Evolutionary conservation across 345 rosid species (phyloP).

Genomic region (Salix arbutifolia): DNA sequence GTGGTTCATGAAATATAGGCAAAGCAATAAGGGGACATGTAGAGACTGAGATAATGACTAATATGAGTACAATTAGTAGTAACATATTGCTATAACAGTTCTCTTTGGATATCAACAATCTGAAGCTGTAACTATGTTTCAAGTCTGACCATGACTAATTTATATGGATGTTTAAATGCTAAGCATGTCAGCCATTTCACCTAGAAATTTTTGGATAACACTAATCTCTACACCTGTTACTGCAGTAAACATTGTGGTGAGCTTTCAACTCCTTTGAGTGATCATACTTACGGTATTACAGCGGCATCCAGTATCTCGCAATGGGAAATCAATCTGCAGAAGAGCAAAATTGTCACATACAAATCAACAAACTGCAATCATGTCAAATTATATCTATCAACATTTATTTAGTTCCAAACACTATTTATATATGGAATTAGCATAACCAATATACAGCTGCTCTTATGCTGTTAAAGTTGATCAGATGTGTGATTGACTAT

Average conservation of each 20-base stretch:
- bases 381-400: too few relatives aligned
- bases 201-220: not conserved
- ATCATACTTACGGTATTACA: constrained; percentile 53
- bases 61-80: too few relatives aligned
- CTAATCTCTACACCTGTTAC: not conserved
- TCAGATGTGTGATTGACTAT: too few relatives aligned
- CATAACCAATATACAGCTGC: too few relatives aligned
- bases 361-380: too few relatives aligned
- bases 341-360: not conserved
- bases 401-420: too few relatives aligned
- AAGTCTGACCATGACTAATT: not conserved
- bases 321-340: constrained; percentile 68
- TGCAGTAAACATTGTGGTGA: not conserved
- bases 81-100: too few relatives aligned
- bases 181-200: not conserved
- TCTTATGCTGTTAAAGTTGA: too few relatives aligned
- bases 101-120: not conserved
- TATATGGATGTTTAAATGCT: not conserved
- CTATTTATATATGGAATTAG: too few relatives aligned
- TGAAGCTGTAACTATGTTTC: not conserved
- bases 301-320: constrained; percentile 74
- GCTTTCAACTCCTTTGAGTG: not conserved
- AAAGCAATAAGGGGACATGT: too few relatives aligned
- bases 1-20: not conserved
- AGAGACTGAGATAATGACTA: too few relatives aligned